Conservation (phyloP, 176 grass and related monocot genomes). For the Musa itinerans region DNA sequence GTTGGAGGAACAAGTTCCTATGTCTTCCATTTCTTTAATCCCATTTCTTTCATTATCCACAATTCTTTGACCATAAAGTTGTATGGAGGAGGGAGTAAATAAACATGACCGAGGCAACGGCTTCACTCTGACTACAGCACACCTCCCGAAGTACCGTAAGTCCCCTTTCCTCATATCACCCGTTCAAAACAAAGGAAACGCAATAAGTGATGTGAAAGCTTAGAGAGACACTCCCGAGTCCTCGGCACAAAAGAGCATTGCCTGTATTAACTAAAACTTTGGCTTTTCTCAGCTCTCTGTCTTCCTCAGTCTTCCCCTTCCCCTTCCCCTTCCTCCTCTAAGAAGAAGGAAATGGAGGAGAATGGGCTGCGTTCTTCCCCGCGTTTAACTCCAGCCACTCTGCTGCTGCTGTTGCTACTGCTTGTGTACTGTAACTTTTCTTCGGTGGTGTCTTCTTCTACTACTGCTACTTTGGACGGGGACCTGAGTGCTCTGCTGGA, state of each 20-base stretch:
- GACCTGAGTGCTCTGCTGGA: slow-evolving; percentile 51
- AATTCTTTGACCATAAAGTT: not conserved
- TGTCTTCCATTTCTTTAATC: not conserved
- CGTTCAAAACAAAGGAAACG: not conserved
- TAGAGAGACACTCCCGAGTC: not conserved
- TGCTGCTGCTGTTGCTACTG: slow-evolving; percentile 4
- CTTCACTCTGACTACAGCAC: not conserved
- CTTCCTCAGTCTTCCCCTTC: not conserved
- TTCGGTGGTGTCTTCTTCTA: not conserved
- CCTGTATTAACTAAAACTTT: slow-evolving; percentile 1
- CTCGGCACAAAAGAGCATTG: not conserved
- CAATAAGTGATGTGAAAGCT: not conserved
- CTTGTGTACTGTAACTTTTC: not conserved
- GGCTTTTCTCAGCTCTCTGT: not conserved
- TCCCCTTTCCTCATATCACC: not conserved
- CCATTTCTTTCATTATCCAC: not conserved
- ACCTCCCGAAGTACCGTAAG: not conserved
- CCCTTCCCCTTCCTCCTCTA: not conserved
- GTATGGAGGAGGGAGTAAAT: not conserved
- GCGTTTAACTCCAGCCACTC: not conserved
- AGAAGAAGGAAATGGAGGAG: not conserved
- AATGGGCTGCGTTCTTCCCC: not conserved
- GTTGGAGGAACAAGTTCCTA: not conserved
- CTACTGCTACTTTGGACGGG: slow-evolving; percentile 40
- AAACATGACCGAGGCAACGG: not conserved